phyloP scores from a whole-genome alignment of 192 early-diverging fungal species.

The Spizellomyces sp. region DNA sequence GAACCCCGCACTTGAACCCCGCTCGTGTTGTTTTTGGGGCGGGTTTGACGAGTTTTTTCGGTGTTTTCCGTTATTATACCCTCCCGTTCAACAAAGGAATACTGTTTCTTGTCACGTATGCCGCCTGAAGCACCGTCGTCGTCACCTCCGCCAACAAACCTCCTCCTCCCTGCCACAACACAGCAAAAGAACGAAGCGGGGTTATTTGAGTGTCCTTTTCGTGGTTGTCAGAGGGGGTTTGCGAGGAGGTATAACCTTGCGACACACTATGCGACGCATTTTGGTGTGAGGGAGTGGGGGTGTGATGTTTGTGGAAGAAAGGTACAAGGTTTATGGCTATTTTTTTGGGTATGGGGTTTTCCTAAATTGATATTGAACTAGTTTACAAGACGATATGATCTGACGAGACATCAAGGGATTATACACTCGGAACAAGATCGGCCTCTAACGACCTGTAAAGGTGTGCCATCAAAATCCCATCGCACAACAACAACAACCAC shows the following conservation, averaged over 20 bases:
- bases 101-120: too few relatives aligned
- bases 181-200: neutral
- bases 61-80: too few relatives aligned
- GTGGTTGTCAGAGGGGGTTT: constrained; percentile 11
- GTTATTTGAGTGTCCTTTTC: constrained; percentile 14
- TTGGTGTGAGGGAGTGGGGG: constrained; percentile 22
- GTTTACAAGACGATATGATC: constrained; percentile 27
- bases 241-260: constrained; percentile 26
- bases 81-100: too few relatives aligned
- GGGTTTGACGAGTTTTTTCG: too few relatives aligned
- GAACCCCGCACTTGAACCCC: too few relatives aligned
- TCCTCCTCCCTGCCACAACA: neutral
- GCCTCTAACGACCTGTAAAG: neutral
- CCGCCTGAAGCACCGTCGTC: too few relatives aligned
- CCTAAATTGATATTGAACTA: neutral
- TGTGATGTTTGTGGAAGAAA: constrained; percentile 14
- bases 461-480: too few relatives aligned
- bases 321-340: neutral
- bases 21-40: too few relatives aligned
- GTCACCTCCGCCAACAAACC: too few relatives aligned
- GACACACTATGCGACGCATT: constrained; percentile 25
- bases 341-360: neutral
- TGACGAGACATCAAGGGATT: constrained; percentile 26
- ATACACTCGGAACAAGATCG: constrained; percentile 4
- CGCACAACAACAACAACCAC: too few relatives aligned